Evolutionary conservation across 257 asterid species (phyloP).

Genomic region (Solanum chmielewskii): DNA sequence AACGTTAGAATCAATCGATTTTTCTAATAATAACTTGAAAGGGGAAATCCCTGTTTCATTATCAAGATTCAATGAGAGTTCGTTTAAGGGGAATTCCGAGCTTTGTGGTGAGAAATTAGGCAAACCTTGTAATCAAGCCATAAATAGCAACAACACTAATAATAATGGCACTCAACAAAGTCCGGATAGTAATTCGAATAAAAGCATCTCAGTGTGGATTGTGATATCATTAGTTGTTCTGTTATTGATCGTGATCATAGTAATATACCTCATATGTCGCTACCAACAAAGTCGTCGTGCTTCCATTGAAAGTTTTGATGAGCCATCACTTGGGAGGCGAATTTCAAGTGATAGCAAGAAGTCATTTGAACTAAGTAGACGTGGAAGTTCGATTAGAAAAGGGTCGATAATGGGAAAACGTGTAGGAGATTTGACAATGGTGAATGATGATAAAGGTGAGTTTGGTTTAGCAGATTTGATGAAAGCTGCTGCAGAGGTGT

Average conservation of each 20-base stretch:
- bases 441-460: slow-evolving; percentile 46
- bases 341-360: neutral
- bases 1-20: slow-evolving; percentile 19
- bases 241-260: neutral
- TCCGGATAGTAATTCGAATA: neutral
- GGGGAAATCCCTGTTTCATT: slow-evolving; percentile 51
- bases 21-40: slow-evolving; percentile 45
- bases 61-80: slow-evolving; percentile 12
- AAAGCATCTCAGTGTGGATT: neutral
- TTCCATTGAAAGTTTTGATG: neutral
- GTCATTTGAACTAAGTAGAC: neutral
- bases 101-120: slow-evolving; percentile 39
- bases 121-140: slow-evolving; percentile 12
- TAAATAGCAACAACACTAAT: neutral
- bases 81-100: slow-evolving; percentile 45
- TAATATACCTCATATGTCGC: slow-evolving; percentile 4
- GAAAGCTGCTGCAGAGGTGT: slow-evolving; percentile 77
- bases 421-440: slow-evolving; percentile 36
- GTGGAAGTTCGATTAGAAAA: slow-evolving; percentile 2
- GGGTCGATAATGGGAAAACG: slow-evolving; percentile 12
- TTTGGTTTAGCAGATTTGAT: slow-evolving; percentile 63
- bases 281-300: neutral
- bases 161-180: neutral
- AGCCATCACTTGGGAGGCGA: neutral
- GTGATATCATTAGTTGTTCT: neutral